Percentiles rank a stretch among this genome's conserved stretches.
Evolutionary conservation across 2,329 filamentous ascomycete species (phyloP).

Genomic region (Sarocladiaceae sp.): DNA sequence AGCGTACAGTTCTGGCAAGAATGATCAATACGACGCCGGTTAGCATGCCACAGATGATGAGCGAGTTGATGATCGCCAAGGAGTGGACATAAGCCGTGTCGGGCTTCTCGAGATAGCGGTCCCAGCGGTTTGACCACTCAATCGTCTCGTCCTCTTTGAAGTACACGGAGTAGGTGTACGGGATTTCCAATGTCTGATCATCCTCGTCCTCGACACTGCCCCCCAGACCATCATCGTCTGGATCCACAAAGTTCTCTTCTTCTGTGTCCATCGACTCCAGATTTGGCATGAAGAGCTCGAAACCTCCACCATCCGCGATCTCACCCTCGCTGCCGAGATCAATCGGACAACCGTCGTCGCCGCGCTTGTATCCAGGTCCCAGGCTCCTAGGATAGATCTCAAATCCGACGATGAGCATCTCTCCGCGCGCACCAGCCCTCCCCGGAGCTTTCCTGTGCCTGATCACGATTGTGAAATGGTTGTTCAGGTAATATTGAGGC

Average conservation of each 20-base stretch:
- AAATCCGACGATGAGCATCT: conserved; percentile 81
- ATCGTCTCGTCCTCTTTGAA: conserved; percentile 77
- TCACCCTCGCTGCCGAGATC: conserved; percentile 62
- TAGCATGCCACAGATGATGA: conserved; percentile 76
- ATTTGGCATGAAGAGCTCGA: conserved; percentile 65
- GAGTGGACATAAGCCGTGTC: conserved; percentile 76
- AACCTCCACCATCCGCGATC: conserved; percentile 47
- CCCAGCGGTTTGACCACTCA: conserved; percentile 83
- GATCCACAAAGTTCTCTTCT: conserved; percentile 4
- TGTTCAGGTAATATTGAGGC: conserved; percentile 73
- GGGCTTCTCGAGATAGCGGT: conserved; percentile 85
- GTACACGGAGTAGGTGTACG: conserved; percentile 87
- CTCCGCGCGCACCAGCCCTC: conserved; percentile 62
- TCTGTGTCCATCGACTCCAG: conserved; percentile 49
- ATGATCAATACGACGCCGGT: conserved; percentile 80
- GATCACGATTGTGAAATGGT: conserved; percentile 82
- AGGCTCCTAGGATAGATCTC: conserved; percentile 89
- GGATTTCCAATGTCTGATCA: conserved; percentile 64
- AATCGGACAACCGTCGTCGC: conserved; percentile 62
- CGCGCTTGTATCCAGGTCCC: conserved; percentile 53
- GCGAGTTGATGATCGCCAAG: conserved; percentile 82
- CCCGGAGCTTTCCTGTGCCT: conserved; percentile 71
- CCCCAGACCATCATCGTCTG: conserved; percentile 21
- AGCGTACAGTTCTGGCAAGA: conserved; percentile 70
- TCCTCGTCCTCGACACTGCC: conserved; percentile 56